phyloP scores from a whole-genome alignment of 305 asterid species.

The Petunia hybrid region DNA sequence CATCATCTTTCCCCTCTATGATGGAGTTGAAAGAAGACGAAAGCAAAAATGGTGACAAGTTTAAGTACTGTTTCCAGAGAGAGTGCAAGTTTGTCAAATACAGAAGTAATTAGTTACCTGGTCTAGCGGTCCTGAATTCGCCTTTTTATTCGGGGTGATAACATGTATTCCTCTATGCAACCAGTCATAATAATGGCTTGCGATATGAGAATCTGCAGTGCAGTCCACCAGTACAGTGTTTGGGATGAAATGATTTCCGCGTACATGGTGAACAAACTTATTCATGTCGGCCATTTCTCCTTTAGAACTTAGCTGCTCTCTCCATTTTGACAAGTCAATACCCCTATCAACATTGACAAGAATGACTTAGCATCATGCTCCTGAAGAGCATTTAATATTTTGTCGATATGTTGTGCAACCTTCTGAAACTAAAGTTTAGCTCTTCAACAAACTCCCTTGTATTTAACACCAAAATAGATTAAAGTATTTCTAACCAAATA shows the following conservation, averaged over 20 bases:
- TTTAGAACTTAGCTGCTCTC: slow-evolving; percentile 63
- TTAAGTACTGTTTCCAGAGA: slow-evolving; percentile 22
- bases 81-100: slow-evolving; percentile 11
- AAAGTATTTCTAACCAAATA: background rate
- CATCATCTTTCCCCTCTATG: background rate
- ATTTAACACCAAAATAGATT: slow-evolving; percentile 10
- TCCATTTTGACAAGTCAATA: slow-evolving; percentile 88
- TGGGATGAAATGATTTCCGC: slow-evolving; percentile 89
- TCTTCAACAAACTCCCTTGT: background rate
- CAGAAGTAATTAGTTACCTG: slow-evolving; percentile 57
- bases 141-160: slow-evolving; percentile 97
- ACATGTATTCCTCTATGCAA: slow-evolving; percentile 93
- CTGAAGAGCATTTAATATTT: slow-evolving; percentile 1
- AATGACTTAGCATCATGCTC: slow-evolving; percentile 13
- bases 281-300: slow-evolving; percentile 85
- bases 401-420: slow-evolving; percentile 22
- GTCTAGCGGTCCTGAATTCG: slow-evolving; percentile 98
- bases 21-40: background rate
- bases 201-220: slow-evolving; percentile 85
- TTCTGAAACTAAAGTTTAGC: background rate
- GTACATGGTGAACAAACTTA: slow-evolving; percentile 91
- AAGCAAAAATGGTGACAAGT: slow-evolving; percentile 3
- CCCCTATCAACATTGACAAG: slow-evolving; percentile 56
- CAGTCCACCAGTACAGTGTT: slow-evolving; percentile 93
- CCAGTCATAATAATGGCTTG: slow-evolving; percentile 91